phyloP scores from a whole-genome alignment of 1,139 yeast species.

The Yamadazyma blattariae region DNA sequence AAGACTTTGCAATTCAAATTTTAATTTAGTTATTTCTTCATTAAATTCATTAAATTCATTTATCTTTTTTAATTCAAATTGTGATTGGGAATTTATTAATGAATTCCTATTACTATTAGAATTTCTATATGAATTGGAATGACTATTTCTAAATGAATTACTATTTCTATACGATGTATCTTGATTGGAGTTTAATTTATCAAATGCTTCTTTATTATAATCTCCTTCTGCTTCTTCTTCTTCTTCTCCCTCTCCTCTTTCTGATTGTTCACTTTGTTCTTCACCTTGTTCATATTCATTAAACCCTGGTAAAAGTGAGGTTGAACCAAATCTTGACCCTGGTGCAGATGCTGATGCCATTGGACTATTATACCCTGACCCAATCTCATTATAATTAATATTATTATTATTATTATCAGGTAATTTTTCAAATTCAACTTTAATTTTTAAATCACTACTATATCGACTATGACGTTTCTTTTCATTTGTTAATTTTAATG shows the following conservation, averaged over 20 bases:
- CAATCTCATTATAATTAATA: background rate
- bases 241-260: constrained; percentile 1
- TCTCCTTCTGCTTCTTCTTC: constrained; percentile 3
- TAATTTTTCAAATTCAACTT: constrained; percentile 39
- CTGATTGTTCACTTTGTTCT: constrained; percentile 1
- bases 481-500: constrained; percentile 32
- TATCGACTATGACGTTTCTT: constrained; percentile 34
- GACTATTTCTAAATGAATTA: background rate
- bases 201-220: constrained; percentile 10
- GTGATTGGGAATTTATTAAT: background rate
- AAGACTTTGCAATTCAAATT: constrained; percentile 53
- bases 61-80: constrained; percentile 2
- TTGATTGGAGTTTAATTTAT: constrained; percentile 4
- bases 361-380: constrained; percentile 5
- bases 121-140: background rate
- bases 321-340: too few relatives aligned
- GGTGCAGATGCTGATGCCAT: background rate
- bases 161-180: background rate
- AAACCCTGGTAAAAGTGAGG: background rate
- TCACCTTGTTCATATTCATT: constrained; percentile 12
- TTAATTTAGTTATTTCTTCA: constrained; percentile 48
- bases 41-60: constrained; percentile 6
- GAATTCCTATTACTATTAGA: constrained; percentile 1
- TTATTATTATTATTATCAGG: background rate
- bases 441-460: constrained; percentile 44